Conservation (phyloP, 73 alveolate species). For the Halteria grandinella region DNA sequence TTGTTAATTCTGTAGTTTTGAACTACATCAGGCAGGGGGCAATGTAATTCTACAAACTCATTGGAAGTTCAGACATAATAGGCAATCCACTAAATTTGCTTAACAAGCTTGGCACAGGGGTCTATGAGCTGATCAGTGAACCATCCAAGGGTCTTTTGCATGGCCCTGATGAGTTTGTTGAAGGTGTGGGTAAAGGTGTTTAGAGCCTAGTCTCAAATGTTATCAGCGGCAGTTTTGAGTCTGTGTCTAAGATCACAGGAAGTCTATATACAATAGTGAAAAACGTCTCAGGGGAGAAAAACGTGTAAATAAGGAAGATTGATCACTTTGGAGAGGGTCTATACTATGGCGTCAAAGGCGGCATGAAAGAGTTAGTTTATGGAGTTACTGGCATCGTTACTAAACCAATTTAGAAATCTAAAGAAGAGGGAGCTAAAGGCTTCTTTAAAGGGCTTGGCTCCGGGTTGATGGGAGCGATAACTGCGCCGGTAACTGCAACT, state of each 20-base stretch:
- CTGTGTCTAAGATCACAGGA: conserved; percentile 85
- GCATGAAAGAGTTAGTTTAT: conserved; percentile 73
- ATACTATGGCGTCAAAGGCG: conserved; percentile 87
- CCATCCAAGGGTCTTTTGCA: conserved; percentile 88
- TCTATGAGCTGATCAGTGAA: conserved; percentile 88
- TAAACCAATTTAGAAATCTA: conserved; percentile 80
- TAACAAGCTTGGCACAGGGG: conserved; percentile 92
- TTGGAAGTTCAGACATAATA: conserved; percentile 86
- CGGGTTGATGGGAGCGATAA: conserved; percentile 84
- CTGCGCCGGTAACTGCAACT: conserved; percentile 85
- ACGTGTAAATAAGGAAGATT: conserved; percentile 72
- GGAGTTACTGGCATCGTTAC: conserved; percentile 91
- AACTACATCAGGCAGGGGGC: conserved; percentile 81
- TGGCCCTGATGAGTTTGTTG: conserved; percentile 92
- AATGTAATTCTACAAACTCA: conserved; percentile 78
- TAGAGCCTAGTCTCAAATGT: conserved; percentile 74
- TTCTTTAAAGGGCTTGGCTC: conserved; percentile 83
- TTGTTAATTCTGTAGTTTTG: conserved; percentile 14
- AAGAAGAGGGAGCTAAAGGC: conserved; percentile 89
- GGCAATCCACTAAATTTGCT: conserved; percentile 93
- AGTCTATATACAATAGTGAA: conserved; percentile 86
- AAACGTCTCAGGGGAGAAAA: conserved; percentile 80
- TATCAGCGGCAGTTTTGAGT: conserved; percentile 84
- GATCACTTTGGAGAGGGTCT: conserved; percentile 82
- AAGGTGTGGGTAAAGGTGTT: conserved; percentile 94